These are phyloP conservation scores for Paecilomyces formosus DNA, from an alignment of 2,329 filamentous ascomycete species.

Conservation along the genomic window DNA sequence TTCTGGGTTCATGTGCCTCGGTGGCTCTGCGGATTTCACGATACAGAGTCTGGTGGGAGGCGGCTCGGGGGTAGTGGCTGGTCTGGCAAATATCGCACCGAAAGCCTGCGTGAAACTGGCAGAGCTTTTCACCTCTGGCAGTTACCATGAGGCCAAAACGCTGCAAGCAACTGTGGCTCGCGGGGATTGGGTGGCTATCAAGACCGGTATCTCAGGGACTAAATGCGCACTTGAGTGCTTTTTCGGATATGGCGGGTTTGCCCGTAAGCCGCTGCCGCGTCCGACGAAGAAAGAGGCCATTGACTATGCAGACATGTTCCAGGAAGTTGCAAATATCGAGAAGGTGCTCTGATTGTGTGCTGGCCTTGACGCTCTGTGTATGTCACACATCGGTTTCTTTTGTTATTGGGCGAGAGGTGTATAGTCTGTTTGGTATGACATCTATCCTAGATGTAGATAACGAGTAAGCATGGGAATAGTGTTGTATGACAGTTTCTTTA, in stretches of 20 bases:
- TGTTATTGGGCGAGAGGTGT: neutral
- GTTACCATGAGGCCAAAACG: constrained; percentile 51
- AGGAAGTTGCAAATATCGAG: constrained; percentile 1
- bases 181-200: constrained; percentile 62
- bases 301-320: neutral
- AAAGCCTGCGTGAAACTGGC: constrained; percentile 56
- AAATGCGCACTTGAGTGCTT: constrained; percentile 57
- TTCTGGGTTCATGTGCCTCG: constrained; percentile 64
- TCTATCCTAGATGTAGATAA: no score
- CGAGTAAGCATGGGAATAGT: no score
- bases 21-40: constrained; percentile 67
- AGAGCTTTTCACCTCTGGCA: constrained; percentile 52
- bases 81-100: constrained; percentile 63
- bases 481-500: no score
- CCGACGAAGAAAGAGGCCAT: constrained; percentile 20
- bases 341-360: neutral
- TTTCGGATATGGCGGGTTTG: constrained; percentile 57
- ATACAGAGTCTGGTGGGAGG: constrained; percentile 63
- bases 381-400: no score
- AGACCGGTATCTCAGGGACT: constrained; percentile 60
- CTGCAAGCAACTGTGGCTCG: constrained; percentile 58
- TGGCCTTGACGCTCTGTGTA: neutral
- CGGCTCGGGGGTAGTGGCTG: constrained; percentile 64
- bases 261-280: constrained; percentile 47
- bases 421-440: no score